Base-by-base conservation (phyloP, 192 early-diverging fungal species). In the Linnemannia elongata region DNA sequence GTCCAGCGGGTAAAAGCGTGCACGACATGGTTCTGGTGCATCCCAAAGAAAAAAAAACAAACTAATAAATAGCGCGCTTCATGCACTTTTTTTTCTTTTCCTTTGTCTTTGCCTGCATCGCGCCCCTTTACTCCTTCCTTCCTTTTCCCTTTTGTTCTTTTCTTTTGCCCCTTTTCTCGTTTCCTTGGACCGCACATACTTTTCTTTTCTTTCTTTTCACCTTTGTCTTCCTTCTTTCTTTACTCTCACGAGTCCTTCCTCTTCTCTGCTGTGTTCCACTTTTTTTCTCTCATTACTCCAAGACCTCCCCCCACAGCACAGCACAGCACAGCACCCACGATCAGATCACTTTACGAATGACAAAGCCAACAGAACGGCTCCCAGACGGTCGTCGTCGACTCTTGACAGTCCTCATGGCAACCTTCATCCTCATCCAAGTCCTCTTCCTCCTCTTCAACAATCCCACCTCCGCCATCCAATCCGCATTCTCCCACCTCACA, bases 401-500 rank as follows among this genome's bases (percentile, higher is more conserved):
- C 30, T 66, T 30, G 60, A 66, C 60, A 66, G n/a, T 13, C 27
- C 38, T 69, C 39, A 36, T 44, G 38, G 55, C 41, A 18, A n/a
- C n/a, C 35, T 22, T 77, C 41, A 35, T 57, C 39, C 70, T 42
- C 70, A 15, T n/a, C 1, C 70, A 72, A 42, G 70, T 72, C 70
- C 10, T 35, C 10, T 22, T 74, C 47, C 42, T 49, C 54, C 7
- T 12, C 41, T 44, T n/a, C 60, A 38, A 36, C 20, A 74, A 72
- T 57, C 30, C 30, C 75, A 73, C 39, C n/a, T 36, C 42, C 35
- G 24, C 52, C 76, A 71, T 54, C 68, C 77, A 55, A 63, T 7
- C 82, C 82, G 13, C 38, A 27, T 66, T 66, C 60, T 66, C 60
- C 4, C 8, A 12, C 8, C 60, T 33, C 12, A 35, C 60, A 66